Evolutionary conservation across 305 asterid species (phyloP).

Genomic region (Fraxinus ornus): DNA sequence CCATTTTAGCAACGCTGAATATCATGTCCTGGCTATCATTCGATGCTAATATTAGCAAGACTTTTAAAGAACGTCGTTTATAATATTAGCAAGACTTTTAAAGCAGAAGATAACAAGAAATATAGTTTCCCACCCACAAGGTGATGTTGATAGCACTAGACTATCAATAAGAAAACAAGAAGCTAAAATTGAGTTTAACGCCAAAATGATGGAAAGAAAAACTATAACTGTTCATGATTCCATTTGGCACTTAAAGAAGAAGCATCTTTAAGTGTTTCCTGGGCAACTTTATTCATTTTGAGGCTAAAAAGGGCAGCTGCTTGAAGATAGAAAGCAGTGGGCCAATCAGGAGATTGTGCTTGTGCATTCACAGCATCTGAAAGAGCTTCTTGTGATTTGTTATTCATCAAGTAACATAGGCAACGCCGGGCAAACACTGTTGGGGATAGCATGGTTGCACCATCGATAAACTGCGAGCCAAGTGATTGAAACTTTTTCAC

Average conservation of each 20-base stretch:
- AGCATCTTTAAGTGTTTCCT: conserved; percentile 41
- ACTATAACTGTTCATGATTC: conserved; percentile 9
- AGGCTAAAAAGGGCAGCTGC: conserved; percentile 46
- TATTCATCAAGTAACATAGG: conserved; percentile 41
- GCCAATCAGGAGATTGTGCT: conserved; percentile 46
- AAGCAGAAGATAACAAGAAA: background rate
- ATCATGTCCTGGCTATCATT: background rate
- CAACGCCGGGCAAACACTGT: conserved; percentile 47
- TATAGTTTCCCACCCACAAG: background rate
- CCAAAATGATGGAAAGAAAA: background rate
- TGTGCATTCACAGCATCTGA: conserved; percentile 60
- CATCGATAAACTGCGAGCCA: conserved; percentile 39
- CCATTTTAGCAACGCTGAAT: background rate
- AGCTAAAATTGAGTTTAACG: background rate
- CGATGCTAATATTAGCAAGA: too few species aligned
- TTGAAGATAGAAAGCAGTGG: conserved; percentile 50
- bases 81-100: background rate
- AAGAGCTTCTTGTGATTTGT: conserved; percentile 47
- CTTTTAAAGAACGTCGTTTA: too few species aligned
- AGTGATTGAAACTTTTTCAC: background rate
- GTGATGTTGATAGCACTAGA: background rate
- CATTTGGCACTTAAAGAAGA: conserved; percentile 36
- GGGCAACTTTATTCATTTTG: conserved; percentile 50
- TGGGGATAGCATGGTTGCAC: conserved; percentile 42
- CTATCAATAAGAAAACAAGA: background rate